Evolutionary conservation across 768 basidiomycete species (phyloP), one percentile per base, ranked within the genome.

Genomic region (Suillus discolor): DNA sequence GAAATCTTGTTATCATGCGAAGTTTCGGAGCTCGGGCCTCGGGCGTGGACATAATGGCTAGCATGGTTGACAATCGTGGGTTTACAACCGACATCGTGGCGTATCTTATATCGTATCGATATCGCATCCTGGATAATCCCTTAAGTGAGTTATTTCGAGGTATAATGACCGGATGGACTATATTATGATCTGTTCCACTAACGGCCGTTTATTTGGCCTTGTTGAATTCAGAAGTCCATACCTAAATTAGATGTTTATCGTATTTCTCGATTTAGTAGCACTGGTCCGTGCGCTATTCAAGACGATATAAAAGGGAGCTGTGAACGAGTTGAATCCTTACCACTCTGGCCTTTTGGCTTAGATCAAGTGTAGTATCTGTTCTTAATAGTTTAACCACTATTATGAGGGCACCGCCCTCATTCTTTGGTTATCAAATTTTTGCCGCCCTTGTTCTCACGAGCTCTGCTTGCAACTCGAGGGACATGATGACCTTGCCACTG

Each of bases 371-470:
- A 81, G 80, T 81, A 81, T 81, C 91, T 93, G 91, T 92, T 92
- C 90, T 92, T 90, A 88, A 88, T 87, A 87, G 86, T 87, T 87
- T 87, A 87, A 88, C 81, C 80, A 80, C 81, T 82, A 80, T 82
- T 81, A 82, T 80, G 79, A 73, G 70, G 76, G 78, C 81, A 82
- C 78, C 77, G 81, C 79, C 71, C 74, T 73, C 76, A 75, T 79
- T 81, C 79, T 66, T 74, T 82, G 80, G 81, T 83, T 82, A 82
- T 81, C 80, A 81, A 76, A 82, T 82, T 83, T 82, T 82, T 82
- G 81, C 77, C 80, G 79, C 81, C 81, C 82, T 80, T 79, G 83
- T 69, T 34, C 31, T 78, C 28, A 42, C 38, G 65, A 66, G 75
- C 75, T 77, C 75, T 77, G 75, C 75, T 77, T 75, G 75, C 74